Evolutionary conservation across 1,139 yeast genomes (phyloP), one percentile per base, ranked within the genome.

Genomic region (Blastobotrys proliferans): DNA sequence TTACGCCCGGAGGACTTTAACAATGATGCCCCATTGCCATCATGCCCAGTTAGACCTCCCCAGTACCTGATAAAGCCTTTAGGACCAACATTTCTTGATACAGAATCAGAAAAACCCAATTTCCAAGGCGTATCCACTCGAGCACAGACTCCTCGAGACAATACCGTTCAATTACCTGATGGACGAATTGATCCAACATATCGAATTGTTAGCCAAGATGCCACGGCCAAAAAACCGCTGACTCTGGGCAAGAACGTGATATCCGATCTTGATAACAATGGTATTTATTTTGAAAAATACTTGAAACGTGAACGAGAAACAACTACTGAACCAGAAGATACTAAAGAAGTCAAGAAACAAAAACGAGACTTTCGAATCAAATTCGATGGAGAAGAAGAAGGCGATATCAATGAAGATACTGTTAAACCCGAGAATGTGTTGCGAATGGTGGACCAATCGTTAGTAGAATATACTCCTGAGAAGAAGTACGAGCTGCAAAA

Each of bases 381-480:
- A 28, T 46, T 52, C 33, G 55, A 52, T 8, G 58, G 59, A 9
- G 60, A 56, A 28, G 59, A 52, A 33, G 61, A 54, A 34, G 52
- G 52, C 1, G 62, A 57, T 30, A 50, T 49, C 20, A 53, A 54
- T 35, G 59, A 60, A 14, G 55, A 60, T 28, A 60, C 59, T 4
- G 62, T 62, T 14, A 49, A 50, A 36, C 62, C 69, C 8, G 68
- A 65, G 46, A 60, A 63, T 24, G 64, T 67, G 20, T 50, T 67
- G 44, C 51, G 71, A 40, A 63, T 67, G 67, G 69, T 67, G 6
- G 72, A 67, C 43, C 57, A 60, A 6, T 63, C 69, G 16, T 51
- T 67, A 14, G 64, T 67, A 6, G 66, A 63, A 35, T 63, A 66
- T 17, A 67, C 69, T 1, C 64, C 58, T 35, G 48, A 44, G n/a